Percentiles rank a stretch among this genome's conserved stretches.
Evolutionary conservation across 257 asterid genomes (phyloP).

Genomic region (Forsythia suspensa): DNA sequence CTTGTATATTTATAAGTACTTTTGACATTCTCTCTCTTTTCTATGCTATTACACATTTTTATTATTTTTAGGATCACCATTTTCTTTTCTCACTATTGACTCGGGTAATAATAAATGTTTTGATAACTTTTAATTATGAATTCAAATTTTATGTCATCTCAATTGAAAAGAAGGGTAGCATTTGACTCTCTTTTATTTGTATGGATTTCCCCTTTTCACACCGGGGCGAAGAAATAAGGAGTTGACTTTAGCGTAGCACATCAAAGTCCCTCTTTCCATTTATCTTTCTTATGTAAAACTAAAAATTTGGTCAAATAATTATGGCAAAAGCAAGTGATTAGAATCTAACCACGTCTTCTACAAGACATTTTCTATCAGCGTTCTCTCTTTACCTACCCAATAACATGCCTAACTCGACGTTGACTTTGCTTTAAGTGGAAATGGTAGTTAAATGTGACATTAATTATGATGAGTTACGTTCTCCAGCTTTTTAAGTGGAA

Average conservation of each 20-base stretch:
- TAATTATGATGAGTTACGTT: no score
- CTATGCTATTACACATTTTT: no score
- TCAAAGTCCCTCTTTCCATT: background rate
- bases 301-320: background rate
- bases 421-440: no score
- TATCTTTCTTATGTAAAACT: background rate
- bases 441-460: no score
- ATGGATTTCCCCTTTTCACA: background rate
- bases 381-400: background rate
- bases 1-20: no score
- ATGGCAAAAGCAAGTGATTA: background rate
- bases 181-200: background rate
- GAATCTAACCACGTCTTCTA: background rate
- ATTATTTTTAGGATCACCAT: no score
- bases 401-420: no score
- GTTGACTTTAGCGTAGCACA: background rate
- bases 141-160: background rate
- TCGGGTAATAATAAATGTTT: no score
- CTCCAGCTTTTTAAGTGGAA: no score
- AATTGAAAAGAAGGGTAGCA: background rate
- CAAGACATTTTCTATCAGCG: background rate
- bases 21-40: no score
- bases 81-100: no score
- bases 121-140: no score
- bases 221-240: background rate